Base-by-base conservation (phyloP, 768 basidiomycete genomes). In the Mrakia gelida region DNA sequence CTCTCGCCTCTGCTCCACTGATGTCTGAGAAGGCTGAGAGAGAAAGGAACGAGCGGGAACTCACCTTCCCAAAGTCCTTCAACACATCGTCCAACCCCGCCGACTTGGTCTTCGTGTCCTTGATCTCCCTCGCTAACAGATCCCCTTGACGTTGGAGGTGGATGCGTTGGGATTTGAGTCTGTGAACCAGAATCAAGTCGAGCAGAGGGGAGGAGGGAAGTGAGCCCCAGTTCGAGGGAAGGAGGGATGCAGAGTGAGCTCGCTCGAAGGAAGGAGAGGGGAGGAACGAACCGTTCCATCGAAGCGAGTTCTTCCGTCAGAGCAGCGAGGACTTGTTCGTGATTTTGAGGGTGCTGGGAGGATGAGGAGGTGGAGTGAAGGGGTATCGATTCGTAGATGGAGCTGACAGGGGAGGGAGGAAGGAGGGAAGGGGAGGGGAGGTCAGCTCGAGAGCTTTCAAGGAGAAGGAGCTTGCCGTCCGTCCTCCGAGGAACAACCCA, bases 351-450 rank as follows among this genome's bases (percentile, higher is more conserved):
- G 10, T 41, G 34, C 2, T 41, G 18, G n/a, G 26, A 34, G 32
- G 52, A 38, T 8, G 8, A 11, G 21, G 72, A 21, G 1, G 52
- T 0, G 11, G 45, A 54, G 10, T 21, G 52, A 21, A 73, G 72
- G 10, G 72, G 72, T 32, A 73, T 26, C 21, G 72, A 56, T 34
- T 73, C 28, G 54, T 73, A 73, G 30, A 73, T 73, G 10, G 72
- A 73, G 72, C 72, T 73, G 71, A 15, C n/a, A 43, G 5, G 41
- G 41, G 41, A 45, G 45, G 11, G 54, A 52, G 8, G 32, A 38
- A 28, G 52, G 21, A 59, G 28, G 23, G 56, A 34, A 23, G 26
- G 32, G 52, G 8, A 11, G 52, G 34, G 59, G 41, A 38, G 65
- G 30, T 67, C 28, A 67, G 65, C 65, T 67, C 34, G 16, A 38